Conservation (phyloP, 2,329 filamentous ascomycete species). For the Calonectria pteridis region DNA sequence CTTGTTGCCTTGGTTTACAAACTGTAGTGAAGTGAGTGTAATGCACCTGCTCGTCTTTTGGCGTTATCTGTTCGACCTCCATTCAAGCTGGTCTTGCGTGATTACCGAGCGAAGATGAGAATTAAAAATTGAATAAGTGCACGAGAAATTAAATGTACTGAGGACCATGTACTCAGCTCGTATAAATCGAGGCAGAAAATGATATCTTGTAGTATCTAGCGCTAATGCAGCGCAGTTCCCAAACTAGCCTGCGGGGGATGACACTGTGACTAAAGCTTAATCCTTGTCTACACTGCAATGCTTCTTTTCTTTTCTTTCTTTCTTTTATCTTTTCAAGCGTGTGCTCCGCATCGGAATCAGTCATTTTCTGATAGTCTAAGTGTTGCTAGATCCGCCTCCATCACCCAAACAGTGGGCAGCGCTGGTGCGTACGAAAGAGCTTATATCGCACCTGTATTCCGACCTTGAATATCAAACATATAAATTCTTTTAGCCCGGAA, state of each 20-base stretch:
- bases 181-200: not conserved
- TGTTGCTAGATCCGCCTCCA: not conserved
- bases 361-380: not conserved
- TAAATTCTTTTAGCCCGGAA: not conserved
- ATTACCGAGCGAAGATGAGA: not conserved
- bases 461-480: not conserved
- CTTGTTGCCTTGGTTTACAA: not conserved
- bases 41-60: not conserved
- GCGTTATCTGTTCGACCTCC: not conserved
- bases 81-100: not conserved
- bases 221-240: not conserved
- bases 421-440: not conserved
- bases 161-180: not conserved
- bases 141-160: not conserved
- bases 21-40: not conserved
- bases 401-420: not conserved
- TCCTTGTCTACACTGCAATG: not conserved
- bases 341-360: not conserved
- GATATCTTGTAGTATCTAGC: not conserved
- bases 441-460: not conserved
- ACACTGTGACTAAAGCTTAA: not conserved
- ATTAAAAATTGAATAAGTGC: not conserved
- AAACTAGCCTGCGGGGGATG: not conserved
- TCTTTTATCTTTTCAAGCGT: not conserved
- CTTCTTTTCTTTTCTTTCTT: not conserved